Evolutionary conservation across 2,329 filamentous ascomycete genomes (phyloP), one percentile per base, ranked within the genome.

Genomic region (Seiridium cupressi): DNA sequence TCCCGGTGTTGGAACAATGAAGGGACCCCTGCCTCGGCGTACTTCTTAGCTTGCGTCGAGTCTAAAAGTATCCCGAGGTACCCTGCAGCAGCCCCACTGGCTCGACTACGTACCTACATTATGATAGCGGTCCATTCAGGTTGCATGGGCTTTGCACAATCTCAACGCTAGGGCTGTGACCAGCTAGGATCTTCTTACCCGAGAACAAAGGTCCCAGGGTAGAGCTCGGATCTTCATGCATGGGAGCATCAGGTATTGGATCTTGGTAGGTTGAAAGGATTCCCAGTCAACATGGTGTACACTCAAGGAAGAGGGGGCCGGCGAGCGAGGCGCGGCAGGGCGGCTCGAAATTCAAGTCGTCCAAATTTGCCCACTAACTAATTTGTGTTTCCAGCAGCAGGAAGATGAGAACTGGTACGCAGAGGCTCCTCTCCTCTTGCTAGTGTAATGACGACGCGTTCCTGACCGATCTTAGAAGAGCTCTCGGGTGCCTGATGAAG

Each of bases 11-110:
- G 44, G 32, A 26, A 18, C 10, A 26, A 36, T 8, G 46, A 8
- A 9, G n/a, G 2, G 40, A 46, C 54, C 54, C 54, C 44, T 57
- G 54, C 44, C 31, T 9, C 7, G 11, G 32, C 35, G 31, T 18
- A 34, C 9, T 34, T 26, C 44, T 57, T n/a, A 47, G 26, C 54
- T 32, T 57, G 32, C 54, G 47, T 40, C 13, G 10, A 47, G 38
- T 36, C 54, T 57, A 31, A 46, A 57, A 46, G 54, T 57, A 57
- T 44, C 44, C n/a, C 18, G 5, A 57, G 32, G 54, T 57, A 57
- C 44, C 54, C 5, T 47, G 9, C 5, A 42, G 36, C 32, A 46
- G 44, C 31, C 18, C 18, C 18, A 26, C n/a, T 49, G 35, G 3
- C 44, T 18, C 32, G 8, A 48, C 35, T 46, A 46, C 44, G 13